Evolutionary conservation across 2,329 filamentous ascomycete genomes (phyloP), one percentile per base, ranked within the genome.

Genomic region (Daldinia sp.): DNA sequence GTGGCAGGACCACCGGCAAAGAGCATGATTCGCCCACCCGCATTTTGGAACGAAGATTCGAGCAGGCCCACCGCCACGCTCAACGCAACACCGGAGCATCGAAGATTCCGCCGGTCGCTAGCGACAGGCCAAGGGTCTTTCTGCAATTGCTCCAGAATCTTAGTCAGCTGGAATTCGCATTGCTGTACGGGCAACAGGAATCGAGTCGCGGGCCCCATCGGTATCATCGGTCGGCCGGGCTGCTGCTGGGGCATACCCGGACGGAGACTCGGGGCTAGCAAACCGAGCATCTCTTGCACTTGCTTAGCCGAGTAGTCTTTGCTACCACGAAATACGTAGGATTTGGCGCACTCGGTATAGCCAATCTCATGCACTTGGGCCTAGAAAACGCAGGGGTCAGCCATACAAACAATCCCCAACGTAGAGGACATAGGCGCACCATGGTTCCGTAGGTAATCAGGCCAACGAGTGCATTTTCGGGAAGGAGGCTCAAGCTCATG

Each of bases 251-350:
- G 87, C 78, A 91, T 87, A 56, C 87, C 88, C 21, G 93, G 93
- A 68, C 95, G 88, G 67, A 93, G 77, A 32, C 88, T 87, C 21
- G 91, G 83, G 17, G 90, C 86, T 48, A 89, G 83, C 56, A 97
- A 84, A 25, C 94, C 95, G 51, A 99, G 89, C 95, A 99, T 99
- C 75, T 99, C 95, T 78, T 98, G 94, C n/a, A 99, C 93, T 77
- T 98, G 94, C 81, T 98, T 98, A 55, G 94, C 92, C n/a, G 89
- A 86, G 78, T 99, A 99, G 74, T 99, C 95, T 82, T 98, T 99
- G 83, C 89, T 97, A 35, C 95, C 95, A 58, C 94, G 88, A 85
- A 99, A 99, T 39, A 99, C 95, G 74, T 97, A 99, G 4, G 94
- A 97, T 80, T 98, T 99, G 68, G 95, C 93, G 79, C 95, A 99